phyloP scores from a whole-genome alignment of 2,329 filamentous ascomycete genomes.

The Sporothrix pseudoabietina region DNA sequence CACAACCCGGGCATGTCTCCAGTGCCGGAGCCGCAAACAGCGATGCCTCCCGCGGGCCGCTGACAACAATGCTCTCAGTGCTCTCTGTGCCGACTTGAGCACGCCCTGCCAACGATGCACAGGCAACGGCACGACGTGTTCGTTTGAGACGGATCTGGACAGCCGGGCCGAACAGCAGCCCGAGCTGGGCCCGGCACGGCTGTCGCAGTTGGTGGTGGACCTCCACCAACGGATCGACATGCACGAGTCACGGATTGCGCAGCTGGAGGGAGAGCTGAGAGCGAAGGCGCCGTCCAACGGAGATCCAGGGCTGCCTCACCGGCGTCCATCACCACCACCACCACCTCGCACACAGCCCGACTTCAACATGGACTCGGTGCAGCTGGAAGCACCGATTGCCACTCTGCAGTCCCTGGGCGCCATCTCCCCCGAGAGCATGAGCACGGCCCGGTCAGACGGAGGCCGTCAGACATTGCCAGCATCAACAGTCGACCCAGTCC shows the following conservation, averaged over 20 bases:
- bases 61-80: neutral
- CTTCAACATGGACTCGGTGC: constrained; percentile 24
- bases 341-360: neutral
- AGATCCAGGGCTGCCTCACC: too few species aligned
- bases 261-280: constrained; percentile 10
- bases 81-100: neutral
- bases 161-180: neutral
- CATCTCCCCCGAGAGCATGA: constrained; percentile 10
- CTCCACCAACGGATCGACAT: constrained; percentile 17
- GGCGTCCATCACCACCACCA: neutral
- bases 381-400: constrained; percentile 18
- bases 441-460: neutral
- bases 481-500: neutral
- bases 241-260: constrained; percentile 14
- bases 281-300: neutral
- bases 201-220: constrained; percentile 17
- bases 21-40: constrained; percentile 27
- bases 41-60: neutral
- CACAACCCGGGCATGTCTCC: constrained; percentile 4
- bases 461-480: neutral
- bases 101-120: constrained; percentile 18
- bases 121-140: constrained; percentile 15
- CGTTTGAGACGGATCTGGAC: constrained; percentile 22
- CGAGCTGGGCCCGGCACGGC: neutral
- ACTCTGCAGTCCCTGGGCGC: constrained; percentile 21